These are phyloP conservation scores for Mimosa bimucronata DNA, from an alignment of 306 rosid genomes.

Conservation along the genomic window DNA sequence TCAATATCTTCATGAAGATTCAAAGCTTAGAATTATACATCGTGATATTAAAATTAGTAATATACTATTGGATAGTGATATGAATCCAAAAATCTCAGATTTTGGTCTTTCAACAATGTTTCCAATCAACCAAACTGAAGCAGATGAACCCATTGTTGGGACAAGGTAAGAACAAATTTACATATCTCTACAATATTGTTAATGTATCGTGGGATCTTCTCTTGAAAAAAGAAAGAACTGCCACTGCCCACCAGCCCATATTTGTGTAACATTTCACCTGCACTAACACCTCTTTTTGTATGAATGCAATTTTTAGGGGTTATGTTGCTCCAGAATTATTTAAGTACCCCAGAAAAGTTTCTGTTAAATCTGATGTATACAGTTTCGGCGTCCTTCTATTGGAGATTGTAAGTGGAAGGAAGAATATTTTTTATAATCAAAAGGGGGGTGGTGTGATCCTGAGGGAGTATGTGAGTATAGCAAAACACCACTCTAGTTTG, in stretches of 20 bases:
- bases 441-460: too few relatives aligned
- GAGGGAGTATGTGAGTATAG: too few relatives aligned
- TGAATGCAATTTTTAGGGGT: neutral
- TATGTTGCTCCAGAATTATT: neutral
- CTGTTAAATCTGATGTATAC: neutral
- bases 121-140: slow-evolving; percentile 23
- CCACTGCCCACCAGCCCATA: too few relatives aligned
- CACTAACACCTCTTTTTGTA: too few relatives aligned
- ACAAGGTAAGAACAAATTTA: slow-evolving; percentile 38
- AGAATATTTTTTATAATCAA: too few relatives aligned
- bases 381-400: slow-evolving; percentile 13
- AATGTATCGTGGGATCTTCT: too few relatives aligned
- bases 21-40: slow-evolving; percentile 43
- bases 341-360: neutral
- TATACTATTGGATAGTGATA: slow-evolving; percentile 35
- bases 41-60: slow-evolving; percentile 33
- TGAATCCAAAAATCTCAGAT: slow-evolving; percentile 50
- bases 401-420: too few relatives aligned
- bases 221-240: too few relatives aligned
- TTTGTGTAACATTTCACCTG: too few relatives aligned
- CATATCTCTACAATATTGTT: neutral
- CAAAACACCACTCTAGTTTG: too few relatives aligned
- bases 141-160: slow-evolving; percentile 40
- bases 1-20: slow-evolving; percentile 64
- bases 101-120: slow-evolving; percentile 50